These are phyloP conservation scores for Sporothrix globosa DNA, from an alignment of 2,329 filamentous ascomycete species.

Conservation along the genomic window DNA sequence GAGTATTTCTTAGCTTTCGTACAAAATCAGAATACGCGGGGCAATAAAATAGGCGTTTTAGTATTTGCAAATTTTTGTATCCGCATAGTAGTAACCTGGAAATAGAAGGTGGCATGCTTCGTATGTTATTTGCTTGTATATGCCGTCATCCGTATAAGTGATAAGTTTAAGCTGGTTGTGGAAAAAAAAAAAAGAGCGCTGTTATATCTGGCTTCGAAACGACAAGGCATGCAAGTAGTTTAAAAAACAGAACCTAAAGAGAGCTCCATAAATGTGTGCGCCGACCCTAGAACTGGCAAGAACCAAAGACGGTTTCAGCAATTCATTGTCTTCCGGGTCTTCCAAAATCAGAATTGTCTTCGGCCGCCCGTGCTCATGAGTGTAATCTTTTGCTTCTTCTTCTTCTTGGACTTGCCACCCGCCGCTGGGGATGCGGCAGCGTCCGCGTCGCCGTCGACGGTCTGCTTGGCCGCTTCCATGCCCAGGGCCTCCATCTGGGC, in stretches of 20 bases:
- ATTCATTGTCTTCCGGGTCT: too few relatives aligned
- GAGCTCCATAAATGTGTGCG: neutral
- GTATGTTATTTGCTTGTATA: too few relatives aligned
- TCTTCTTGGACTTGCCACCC: slow-evolving; percentile 58
- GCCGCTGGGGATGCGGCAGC: slow-evolving; percentile 29
- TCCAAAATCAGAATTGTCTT: slow-evolving; percentile 43
- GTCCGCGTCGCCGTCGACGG: slow-evolving; percentile 33
- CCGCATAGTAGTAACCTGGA: too few relatives aligned
- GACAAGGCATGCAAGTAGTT: too few relatives aligned
- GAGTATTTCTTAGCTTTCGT: slow-evolving; percentile 16
- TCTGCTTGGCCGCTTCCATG: slow-evolving; percentile 41
- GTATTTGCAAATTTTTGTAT: neutral
- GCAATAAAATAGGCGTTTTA: neutral
- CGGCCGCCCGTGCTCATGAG: slow-evolving; percentile 69
- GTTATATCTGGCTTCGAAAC: too few relatives aligned
- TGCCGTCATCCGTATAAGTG: too few relatives aligned
- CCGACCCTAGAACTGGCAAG: too few relatives aligned
- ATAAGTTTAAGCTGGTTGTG: too few relatives aligned
- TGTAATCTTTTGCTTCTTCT: slow-evolving; percentile 73
- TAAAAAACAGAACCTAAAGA: neutral
- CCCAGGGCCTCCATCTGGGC: slow-evolving; percentile 61
- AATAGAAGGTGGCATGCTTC: too few relatives aligned
- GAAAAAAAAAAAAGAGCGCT: too few relatives aligned
- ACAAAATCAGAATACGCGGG: neutral
- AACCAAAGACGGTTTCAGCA: neutral